Evolutionary conservation across 2,329 filamentous ascomycete genomes (phyloP), one percentile per base, ranked within the genome.

Genomic region (Calonectria pseudoreteaudii): DNA sequence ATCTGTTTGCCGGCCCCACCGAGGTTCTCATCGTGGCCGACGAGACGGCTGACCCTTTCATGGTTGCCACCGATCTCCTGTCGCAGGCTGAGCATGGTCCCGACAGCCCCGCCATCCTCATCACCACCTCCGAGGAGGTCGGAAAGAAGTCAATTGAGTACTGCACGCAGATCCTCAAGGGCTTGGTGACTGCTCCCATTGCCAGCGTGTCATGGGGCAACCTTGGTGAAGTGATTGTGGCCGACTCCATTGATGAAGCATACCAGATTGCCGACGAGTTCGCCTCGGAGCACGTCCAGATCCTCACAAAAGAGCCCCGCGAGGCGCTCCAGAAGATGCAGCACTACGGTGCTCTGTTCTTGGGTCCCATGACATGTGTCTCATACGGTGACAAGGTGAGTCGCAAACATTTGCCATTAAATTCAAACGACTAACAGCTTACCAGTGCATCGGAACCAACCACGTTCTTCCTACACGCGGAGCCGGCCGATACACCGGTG

Each of bases 401-500:
- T 50, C 20, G 9, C 31, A 16, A 13, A 10, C 7, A 9, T 20
- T 16, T 58, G 8, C 18, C 2, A 41, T 26, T 3, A 34, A 16
- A n/a, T 8, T 44, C 47, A 30, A 30, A 16, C 18, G 8, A 38
- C 68, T 50, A 41, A 62, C 52, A 26, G 13, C 5, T 31, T 3
- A n/a, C 28, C 14, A 76, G 72, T 76, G 74, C 64, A 76, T 76
- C 47, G 74, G 74, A 38, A 75, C 74, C 23, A 73, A 73, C 53
- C 71, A 73, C 47, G 71, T 73, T 13, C 71, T 73, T 0, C 71
- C 71, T 8, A 73, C 71, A 1, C 58, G 62, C 10, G 67, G 67
- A 18, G 71, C 71, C 9, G 67, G 38, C 11, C 44, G 62, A 44
- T 73, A 66, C n/a, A 73, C 71, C 10, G 71, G 71, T 14, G 71